phyloP scores from a whole-genome alignment of 2,329 filamentous ascomycete genomes.

The Clarireedia hainanense region DNA sequence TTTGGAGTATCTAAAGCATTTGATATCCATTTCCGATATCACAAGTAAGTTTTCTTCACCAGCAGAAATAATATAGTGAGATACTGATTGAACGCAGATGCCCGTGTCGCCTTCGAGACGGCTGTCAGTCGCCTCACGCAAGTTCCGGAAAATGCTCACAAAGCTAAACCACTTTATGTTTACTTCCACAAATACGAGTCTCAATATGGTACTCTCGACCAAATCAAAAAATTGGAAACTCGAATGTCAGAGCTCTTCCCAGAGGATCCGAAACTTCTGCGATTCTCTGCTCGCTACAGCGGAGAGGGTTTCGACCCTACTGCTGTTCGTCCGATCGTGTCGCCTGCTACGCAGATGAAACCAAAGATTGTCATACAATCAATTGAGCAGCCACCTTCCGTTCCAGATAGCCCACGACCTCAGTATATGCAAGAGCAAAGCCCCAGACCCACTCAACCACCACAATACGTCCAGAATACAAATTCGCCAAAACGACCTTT shows the following conservation, averaged over 20 bases:
- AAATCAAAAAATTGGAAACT: constrained; percentile 84
- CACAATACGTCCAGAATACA: constrained; percentile 22
- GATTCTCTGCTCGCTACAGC: constrained; percentile 71
- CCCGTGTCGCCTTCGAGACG: constrained; percentile 91
- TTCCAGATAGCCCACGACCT: constrained; percentile 31
- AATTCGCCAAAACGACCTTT: constrained; percentile 35
- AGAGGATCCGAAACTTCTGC: constrained; percentile 67
- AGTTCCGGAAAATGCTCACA: constrained; percentile 64
- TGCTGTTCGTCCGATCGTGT: constrained; percentile 73
- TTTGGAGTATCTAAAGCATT: constrained; percentile 90
- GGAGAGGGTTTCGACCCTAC: constrained; percentile 73
- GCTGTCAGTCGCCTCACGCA: constrained; percentile 75
- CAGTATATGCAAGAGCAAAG: constrained; percentile 24
- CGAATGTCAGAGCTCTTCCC: constrained; percentile 93
- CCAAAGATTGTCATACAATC: constrained; percentile 50
- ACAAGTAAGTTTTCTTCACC: constrained; percentile 59
- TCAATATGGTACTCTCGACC: constrained; percentile 83
- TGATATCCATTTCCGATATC: constrained; percentile 85
- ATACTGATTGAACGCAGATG: constrained; percentile 50
- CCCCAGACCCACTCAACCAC: constrained; percentile 27
- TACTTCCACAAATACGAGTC: constrained; percentile 97
- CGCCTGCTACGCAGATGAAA: constrained; percentile 67
- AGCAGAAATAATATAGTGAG: not conserved
- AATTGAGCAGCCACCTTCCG: constrained; percentile 43
- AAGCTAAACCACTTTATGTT: constrained; percentile 76